A percentile compares a stretch with the other conserved stretches of the same genome.
These are phyloP conservation scores for Botryosphaeria dothidea DNA, from an alignment of 2,329 filamentous ascomycete species.

Conservation along the genomic window DNA sequence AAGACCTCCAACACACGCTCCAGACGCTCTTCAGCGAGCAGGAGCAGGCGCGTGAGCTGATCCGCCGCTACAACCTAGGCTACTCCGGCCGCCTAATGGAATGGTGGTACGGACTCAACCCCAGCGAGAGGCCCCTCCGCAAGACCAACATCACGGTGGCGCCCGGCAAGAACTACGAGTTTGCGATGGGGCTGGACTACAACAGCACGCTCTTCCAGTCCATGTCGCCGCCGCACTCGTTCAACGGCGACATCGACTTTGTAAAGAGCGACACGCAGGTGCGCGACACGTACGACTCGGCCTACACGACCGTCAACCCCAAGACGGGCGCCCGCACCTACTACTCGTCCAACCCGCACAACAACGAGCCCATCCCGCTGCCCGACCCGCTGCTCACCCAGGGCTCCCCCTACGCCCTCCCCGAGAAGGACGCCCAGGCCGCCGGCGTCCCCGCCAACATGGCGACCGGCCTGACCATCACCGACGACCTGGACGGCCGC, in stretches of 20 bases:
- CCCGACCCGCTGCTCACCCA: slow-evolving; percentile 30
- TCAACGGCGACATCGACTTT: slow-evolving; percentile 16
- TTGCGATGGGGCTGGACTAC: slow-evolving; percentile 55
- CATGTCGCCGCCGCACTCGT: slow-evolving; percentile 17
- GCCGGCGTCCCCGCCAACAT: slow-evolving; percentile 38
- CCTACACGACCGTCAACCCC: slow-evolving; percentile 10
- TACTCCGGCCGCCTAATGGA: slow-evolving; percentile 31
- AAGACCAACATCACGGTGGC: slow-evolving; percentile 28
- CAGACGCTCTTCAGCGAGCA: slow-evolving; percentile 57
- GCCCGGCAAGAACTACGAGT: slow-evolving; percentile 48
- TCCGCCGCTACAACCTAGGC: slow-evolving; percentile 17
- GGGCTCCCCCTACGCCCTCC: slow-evolving; percentile 38
- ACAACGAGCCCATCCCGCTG: not conserved
- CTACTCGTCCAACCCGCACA: not conserved
- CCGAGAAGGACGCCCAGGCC: slow-evolving; percentile 31
- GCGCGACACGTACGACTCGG: slow-evolving; percentile 2
- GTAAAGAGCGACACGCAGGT: not conserved
- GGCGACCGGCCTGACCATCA: slow-evolving; percentile 34
- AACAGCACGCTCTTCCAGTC: slow-evolving; percentile 48
- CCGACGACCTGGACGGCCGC: slow-evolving; percentile 40
- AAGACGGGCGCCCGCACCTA: not conserved
- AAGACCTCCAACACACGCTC: slow-evolving; percentile 38
- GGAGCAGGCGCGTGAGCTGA: slow-evolving; percentile 50
- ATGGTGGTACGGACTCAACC: slow-evolving; percentile 25
- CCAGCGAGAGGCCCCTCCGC: not conserved